These are phyloP conservation scores for Ceratocystis lukuohia DNA, from an alignment of 2,329 filamentous ascomycete species.

Conservation along the genomic window DNA sequence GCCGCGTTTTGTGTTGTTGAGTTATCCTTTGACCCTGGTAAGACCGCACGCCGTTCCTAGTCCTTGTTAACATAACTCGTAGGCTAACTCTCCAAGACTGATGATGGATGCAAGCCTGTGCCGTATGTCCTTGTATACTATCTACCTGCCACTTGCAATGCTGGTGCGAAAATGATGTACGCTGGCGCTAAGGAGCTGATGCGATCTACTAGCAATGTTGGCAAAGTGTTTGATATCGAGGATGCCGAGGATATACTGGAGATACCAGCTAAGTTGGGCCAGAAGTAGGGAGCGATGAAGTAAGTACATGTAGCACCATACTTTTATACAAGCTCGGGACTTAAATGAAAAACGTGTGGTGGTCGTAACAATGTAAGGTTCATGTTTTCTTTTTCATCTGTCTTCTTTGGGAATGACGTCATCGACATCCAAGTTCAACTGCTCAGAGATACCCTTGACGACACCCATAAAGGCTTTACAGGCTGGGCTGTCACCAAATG, in stretches of 20 bases:
- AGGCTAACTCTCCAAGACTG: conserved; percentile 40
- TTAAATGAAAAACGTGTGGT: background rate
- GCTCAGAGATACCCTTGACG: conserved; percentile 55
- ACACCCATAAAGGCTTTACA: conserved; percentile 70
- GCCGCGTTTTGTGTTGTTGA: conserved; percentile 78
- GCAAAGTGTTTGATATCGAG: conserved; percentile 72
- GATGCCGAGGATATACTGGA: conserved; percentile 67
- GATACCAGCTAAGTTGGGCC: conserved; percentile 53
- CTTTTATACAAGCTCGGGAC: background rate
- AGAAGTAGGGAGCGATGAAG: conserved; percentile 21
- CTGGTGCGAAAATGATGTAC: conserved; percentile 80
- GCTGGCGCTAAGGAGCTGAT: conserved; percentile 92
- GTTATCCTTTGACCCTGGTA: conserved; percentile 80
- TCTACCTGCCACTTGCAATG: conserved; percentile 81
- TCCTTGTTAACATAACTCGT: background rate
- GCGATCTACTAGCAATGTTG: conserved; percentile 84
- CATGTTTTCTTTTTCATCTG: conserved; percentile 20
- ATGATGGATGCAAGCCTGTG: conserved; percentile 71
- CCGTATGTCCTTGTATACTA: conserved; percentile 95
- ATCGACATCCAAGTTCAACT: conserved; percentile 50
- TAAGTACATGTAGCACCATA: background rate
- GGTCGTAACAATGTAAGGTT: background rate
- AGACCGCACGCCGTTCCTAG: conserved; percentile 22
- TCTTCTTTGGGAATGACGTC: conserved; percentile 34
- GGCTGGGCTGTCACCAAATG: conserved; percentile 83